These are phyloP conservation scores for Aspergillus bombycis DNA, from an alignment of 2,329 filamentous ascomycete genomes.

Conservation along the genomic window DNA sequence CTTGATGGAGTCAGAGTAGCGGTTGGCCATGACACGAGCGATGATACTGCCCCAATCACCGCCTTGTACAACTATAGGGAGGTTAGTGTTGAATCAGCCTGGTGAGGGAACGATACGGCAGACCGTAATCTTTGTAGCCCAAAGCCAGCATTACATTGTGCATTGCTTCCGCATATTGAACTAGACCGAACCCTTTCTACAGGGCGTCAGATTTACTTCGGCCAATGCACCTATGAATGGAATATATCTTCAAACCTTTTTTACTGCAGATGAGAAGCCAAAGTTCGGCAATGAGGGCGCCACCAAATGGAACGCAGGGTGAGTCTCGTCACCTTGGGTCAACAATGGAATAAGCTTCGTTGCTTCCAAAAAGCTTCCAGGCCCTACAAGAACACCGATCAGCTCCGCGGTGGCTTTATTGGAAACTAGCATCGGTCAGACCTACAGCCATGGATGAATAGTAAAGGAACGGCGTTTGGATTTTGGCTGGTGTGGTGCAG, in stretches of 20 bases:
- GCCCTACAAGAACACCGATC: slow-evolving; percentile 44
- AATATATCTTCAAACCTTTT: slow-evolving; percentile 25
- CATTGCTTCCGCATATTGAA: slow-evolving; percentile 65
- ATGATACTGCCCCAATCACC: slow-evolving; percentile 73
- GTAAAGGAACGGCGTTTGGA: slow-evolving; percentile 61
- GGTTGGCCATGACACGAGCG: slow-evolving; percentile 62
- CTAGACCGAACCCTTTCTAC: slow-evolving; percentile 60
- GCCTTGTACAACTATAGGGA: slow-evolving; percentile 54
- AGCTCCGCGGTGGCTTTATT: not conserved
- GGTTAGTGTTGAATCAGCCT: not conserved
- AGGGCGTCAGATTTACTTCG: not conserved
- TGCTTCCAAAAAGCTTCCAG: slow-evolving; percentile 67
- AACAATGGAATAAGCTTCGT: slow-evolving; percentile 50
- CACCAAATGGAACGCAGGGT: slow-evolving; percentile 56
- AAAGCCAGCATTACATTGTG: slow-evolving; percentile 71
- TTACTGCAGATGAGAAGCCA: slow-evolving; percentile 55
- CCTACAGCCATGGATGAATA: slow-evolving; percentile 69
- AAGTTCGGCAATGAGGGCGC: slow-evolving; percentile 61
- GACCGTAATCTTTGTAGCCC: slow-evolving; percentile 64
- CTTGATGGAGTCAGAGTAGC: slow-evolving; percentile 61
- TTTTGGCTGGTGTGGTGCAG: slow-evolving; percentile 60
- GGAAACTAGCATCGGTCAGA: not conserved
- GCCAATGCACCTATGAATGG: not conserved
- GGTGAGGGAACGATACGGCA: slow-evolving; percentile 3
- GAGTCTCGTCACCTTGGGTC: slow-evolving; percentile 33